Evolutionary conservation across 2,329 filamentous ascomycete genomes (phyloP).

Genomic region (Fusarium algeriense): DNA sequence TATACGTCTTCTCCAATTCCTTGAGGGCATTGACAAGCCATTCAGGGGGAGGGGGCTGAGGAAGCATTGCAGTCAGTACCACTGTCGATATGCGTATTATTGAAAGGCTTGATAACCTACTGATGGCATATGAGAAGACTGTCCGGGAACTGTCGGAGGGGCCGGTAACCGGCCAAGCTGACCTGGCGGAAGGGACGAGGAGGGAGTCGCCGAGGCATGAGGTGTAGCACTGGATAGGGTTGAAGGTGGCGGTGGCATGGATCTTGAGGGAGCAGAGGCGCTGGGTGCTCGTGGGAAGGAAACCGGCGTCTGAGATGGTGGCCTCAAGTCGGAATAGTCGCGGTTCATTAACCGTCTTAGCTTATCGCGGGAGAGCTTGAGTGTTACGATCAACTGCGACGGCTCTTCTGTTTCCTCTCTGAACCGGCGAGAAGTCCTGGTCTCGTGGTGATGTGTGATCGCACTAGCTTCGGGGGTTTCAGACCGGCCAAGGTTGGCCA

Average conservation of each 20-base stretch:
- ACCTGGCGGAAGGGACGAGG: slow-evolving; percentile 59
- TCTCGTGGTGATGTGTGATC: slow-evolving; percentile 74
- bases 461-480: slow-evolving; percentile 85
- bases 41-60: slow-evolving; percentile 82
- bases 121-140: slow-evolving; percentile 63
- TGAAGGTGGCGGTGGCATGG: slow-evolving; percentile 55
- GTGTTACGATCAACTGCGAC: slow-evolving; percentile 76
- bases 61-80: slow-evolving; percentile 35
- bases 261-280: slow-evolving; percentile 47
- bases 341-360: slow-evolving; percentile 75
- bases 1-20: slow-evolving; percentile 77
- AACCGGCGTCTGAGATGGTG: slow-evolving; percentile 53
- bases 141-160: slow-evolving; percentile 69
- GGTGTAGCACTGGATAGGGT: slow-evolving; percentile 55
- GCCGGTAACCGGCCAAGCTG: slow-evolving; percentile 78
- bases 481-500: slow-evolving; percentile 84
- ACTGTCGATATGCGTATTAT: slow-evolving; percentile 9
- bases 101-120: slow-evolving; percentile 63
- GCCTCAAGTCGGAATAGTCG: slow-evolving; percentile 56
- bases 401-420: slow-evolving; percentile 86
- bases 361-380: slow-evolving; percentile 79
- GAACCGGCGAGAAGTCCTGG: slow-evolving; percentile 72
- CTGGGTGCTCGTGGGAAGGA: slow-evolving; percentile 51
- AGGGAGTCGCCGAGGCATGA: slow-evolving; percentile 51
- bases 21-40: slow-evolving; percentile 86